Base-by-base conservation (phyloP, 345 rosid species). In the Ceriops tagal region DNA sequence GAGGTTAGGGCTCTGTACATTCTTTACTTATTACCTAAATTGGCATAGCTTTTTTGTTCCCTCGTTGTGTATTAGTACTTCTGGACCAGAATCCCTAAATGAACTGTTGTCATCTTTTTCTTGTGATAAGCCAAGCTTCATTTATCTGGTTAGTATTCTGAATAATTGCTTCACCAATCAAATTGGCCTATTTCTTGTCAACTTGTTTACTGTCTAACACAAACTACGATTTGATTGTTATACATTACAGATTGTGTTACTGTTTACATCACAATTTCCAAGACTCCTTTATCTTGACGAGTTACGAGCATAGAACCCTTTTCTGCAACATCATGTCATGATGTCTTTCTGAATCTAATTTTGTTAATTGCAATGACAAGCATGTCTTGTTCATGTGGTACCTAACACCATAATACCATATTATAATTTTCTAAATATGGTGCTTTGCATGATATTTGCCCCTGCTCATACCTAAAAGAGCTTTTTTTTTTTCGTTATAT, bases 311-410 rank as follows among this genome's bases (percentile, higher is more conserved):
- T 60, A 9, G 18, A 58, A 34, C 11, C n/a, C 32, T 49, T 6
- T 43, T 57, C 24, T 57, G 53, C 71, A 57, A 5, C 58, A n/a
- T 62, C 35, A 18, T 55, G 22, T 24, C 53, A 34, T 62, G 27
- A 53, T 47, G n/a, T 47, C 5, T 56, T 32, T 52, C 18, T 22
- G 49, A 51, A 20, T 18, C 21, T 37, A 67, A 16, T n/a, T 53
- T 20, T 39, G 27, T 37, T 20, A 9, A 16, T 39, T 6, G 71
- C 55, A 35, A 2, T 22, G 20, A n/a, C 8, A 20, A 66, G 28
- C 18, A 43, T 15, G 19, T 13, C 19, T 43, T 43, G 18, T 43
- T 43, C 19, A 15, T 66, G 6, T 37, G 7, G 6, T 20, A 21
- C 13, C 19, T 20, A 9, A 28, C 27, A 65, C 58, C 62, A 56